A percentile compares a stretch with the other conserved stretches of the same genome.
These are phyloP conservation scores for Rhodamnia rubescens DNA, from an alignment of 345 rosid genomes.

Conservation along the genomic window DNA sequence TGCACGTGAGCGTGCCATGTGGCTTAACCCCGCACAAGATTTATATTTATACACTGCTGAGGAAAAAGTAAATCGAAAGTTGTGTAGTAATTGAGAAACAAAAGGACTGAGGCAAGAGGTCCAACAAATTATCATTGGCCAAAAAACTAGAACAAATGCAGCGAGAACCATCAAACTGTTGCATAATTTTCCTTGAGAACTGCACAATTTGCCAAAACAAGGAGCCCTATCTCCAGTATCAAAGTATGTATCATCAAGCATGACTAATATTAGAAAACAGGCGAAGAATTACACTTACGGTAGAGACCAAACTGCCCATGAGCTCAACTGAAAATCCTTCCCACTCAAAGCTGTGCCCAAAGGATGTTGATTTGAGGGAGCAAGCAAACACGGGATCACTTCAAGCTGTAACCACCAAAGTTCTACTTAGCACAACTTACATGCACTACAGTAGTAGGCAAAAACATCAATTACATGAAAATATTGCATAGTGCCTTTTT, in stretches of 20 bases:
- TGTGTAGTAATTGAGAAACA: background rate
- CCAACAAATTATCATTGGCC: background rate
- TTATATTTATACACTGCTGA: background rate
- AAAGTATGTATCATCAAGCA: background rate
- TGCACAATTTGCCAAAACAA: background rate
- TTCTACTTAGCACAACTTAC: background rate
- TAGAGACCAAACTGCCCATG: conserved; percentile 57
- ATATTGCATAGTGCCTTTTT: background rate
- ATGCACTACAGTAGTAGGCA: conserved; percentile 5
- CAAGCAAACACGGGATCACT: conserved; percentile 78
- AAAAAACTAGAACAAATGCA: background rate
- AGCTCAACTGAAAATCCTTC: conserved; percentile 23
- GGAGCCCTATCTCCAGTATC: background rate
- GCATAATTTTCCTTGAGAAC: background rate
- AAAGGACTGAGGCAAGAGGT: background rate
- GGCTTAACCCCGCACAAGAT: background rate
- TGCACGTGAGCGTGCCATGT: background rate
- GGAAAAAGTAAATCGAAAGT: background rate
- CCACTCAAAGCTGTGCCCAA: conserved; percentile 13
- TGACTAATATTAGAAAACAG: background rate
- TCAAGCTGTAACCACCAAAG: conserved; percentile 56
- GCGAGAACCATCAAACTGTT: background rate
- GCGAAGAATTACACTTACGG: conserved; percentile 44
- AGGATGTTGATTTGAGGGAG: conserved; percentile 32
- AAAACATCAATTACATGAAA: background rate